Base-by-base conservation (phyloP, 441 rosid species). In the Pelargonium myrrhifolium region DNA sequence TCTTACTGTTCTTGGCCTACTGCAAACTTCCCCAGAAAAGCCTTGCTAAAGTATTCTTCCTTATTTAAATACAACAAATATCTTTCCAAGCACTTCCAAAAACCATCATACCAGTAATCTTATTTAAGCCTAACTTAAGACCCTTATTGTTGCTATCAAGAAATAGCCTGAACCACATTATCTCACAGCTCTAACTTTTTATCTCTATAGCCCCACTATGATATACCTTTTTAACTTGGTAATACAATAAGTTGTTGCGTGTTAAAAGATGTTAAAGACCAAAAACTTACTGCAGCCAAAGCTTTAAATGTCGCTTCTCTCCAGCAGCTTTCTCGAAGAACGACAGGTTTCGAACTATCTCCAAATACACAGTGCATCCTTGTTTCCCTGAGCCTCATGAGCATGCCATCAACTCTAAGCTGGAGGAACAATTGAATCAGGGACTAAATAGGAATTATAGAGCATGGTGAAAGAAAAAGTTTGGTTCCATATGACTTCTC, bases 351-450 rank as follows among this genome's bases (percentile, higher is more conserved):
- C 63, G 67, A 74, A 43, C 70, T 68, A 67, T 86, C 81, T 71
- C 74, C 72, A 71, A 91, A 93, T 70, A 65, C 75, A 67, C 87
- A 91, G 69, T 88, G 91, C 86, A 93, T 72, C 59, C 97, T 88
- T 3, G 99, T 91, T 71, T 93, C 99, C 84, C 99, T 85, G 73
- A 93, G 71, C 77, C 99, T 89, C 96, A 93, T 88, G 24, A 93
- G 85, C 64, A 85, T 93, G 68, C 99, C 99, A 77, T 93, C 99
- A 78, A 93, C 99, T 75, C 99, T 87, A 73, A 91, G 97, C 99
- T 93, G 83, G 65, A 37, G 69, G 60, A 78, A 73, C 47, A 67
- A 51, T 65, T 24, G 42, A 74, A 55, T 68, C 21, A 76, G 71
- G 64, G 42, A 65, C 65, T 22, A 40, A 49, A 31, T 31, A 31